Evolutionary conservation across 192 early-diverging fungal species (phyloP).

Genomic region (Radiomyces spectabilis): DNA sequence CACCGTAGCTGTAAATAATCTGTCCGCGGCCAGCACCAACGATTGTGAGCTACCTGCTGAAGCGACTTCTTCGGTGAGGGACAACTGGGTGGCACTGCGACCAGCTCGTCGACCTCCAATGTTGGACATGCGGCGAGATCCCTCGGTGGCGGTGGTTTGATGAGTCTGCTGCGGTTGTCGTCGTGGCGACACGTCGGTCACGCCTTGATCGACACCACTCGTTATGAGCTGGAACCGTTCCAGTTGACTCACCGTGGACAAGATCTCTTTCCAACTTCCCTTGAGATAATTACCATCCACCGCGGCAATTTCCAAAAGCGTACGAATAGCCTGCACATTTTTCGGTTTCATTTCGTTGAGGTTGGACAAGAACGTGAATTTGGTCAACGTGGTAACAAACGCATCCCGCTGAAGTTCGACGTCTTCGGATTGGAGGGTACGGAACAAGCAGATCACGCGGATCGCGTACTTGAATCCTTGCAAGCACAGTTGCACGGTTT

Average conservation of each 20-base stretch:
- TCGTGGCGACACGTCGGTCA: constrained; percentile 17
- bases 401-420: constrained; percentile 87
- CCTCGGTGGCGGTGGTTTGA: neutral
- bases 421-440: constrained; percentile 37
- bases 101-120: neutral
- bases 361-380: constrained; percentile 82
- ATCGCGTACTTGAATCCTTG: constrained; percentile 77
- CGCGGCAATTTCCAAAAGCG: constrained; percentile 70
- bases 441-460: constrained; percentile 72
- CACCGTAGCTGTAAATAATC: constrained; percentile 75
- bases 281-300: constrained; percentile 58
- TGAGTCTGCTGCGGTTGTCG: neutral
- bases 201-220: constrained; percentile 38
- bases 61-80: constrained; percentile 34
- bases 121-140: constrained; percentile 5
- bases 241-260: constrained; percentile 78
- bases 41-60: constrained; percentile 59
- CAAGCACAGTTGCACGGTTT: constrained; percentile 64
- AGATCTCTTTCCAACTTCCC: constrained; percentile 75
- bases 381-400: constrained; percentile 84
- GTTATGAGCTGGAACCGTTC: constrained; percentile 80
- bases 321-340: constrained; percentile 86
- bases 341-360: constrained; percentile 82
- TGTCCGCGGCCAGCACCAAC: constrained; percentile 75
- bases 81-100: constrained; percentile 2